Evolutionary conservation across 2,329 filamentous ascomycete species (phyloP), one percentile per base, ranked within the genome.

Genomic region (Ceratocystis diversiconidia): DNA sequence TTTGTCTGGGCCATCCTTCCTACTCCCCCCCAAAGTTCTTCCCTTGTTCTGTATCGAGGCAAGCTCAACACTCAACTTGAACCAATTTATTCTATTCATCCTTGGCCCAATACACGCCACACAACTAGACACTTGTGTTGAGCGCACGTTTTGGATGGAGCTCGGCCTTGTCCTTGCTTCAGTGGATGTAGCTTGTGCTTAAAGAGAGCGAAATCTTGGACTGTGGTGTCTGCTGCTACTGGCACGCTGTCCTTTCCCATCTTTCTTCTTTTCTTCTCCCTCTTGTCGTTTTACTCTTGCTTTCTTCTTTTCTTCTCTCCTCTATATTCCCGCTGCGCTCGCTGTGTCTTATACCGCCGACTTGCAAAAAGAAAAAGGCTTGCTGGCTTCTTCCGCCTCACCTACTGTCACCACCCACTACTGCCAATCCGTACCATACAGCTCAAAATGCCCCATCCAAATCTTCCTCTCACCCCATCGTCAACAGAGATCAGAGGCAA

Each of bases 401-500:
- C 22, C 22, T 6, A 48, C 22, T 48, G 15, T 22, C 41, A 28
- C 19, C n/a, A 28, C 15, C 10, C 25, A 22, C 50, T 25, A 55
- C 50, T 25, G 15, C 22, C 22, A 25, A 19, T 25, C 19, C 17
- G 15, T 19, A 48, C 60, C 19, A 44, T 28, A 8, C 55, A 48
- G n/a, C 4, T 44, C 46, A 63, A 17, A 68, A 91, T 91, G 88
- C 83, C 87, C 73, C 84, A 81, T 67, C 79, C 82, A 57, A 79
- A 78, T 65, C 79, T 85, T 64, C 89, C 87, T 57, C 89, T 86
- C 55, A 95, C 90, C 61, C 90, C 90, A 50, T 88, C 89, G 10
- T 92, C 89, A 43, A 87, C 87, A 62, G 90, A 94, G 72, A 89
- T 94, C 73, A 82, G 84, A 66, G 86, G 84, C 69, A 85, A 89